These are phyloP conservation scores for Lasiodiplodia gonubiensis DNA, from an alignment of 2,329 filamentous ascomycete species.

Conservation along the genomic window DNA sequence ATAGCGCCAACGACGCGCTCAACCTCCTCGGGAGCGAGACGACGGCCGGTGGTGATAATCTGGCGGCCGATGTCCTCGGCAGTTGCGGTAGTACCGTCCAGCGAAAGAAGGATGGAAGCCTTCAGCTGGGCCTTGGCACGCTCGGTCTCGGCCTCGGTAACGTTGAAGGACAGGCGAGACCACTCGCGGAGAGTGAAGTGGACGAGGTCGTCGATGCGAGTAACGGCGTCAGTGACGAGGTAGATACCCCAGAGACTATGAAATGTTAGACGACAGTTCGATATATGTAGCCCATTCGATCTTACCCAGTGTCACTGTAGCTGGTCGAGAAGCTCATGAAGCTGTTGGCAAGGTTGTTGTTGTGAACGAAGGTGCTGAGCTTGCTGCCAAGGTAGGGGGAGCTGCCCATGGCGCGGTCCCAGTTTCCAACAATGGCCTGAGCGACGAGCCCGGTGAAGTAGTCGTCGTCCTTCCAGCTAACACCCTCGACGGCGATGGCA, in stretches of 20 bases:
- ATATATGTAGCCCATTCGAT: conserved; percentile 29
- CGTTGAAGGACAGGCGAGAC: conserved; percentile 90
- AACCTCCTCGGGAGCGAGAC: conserved; percentile 90
- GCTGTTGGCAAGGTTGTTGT: conserved; percentile 96
- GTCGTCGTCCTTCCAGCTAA: conserved; percentile 98
- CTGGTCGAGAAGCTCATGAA: conserved; percentile 99
- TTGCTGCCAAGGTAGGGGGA: conserved; percentile 97
- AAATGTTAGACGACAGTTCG: conserved; percentile 20
- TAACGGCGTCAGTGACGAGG: conserved; percentile 88
- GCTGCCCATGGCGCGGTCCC: conserved; percentile 98
- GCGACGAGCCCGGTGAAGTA: conserved; percentile 98
- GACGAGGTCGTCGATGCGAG: conserved; percentile 88
- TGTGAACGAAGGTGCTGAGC: conserved; percentile 91
- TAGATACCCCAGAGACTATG: conserved; percentile 98
- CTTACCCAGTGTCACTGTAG: conserved; percentile 98
- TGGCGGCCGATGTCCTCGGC: conserved; percentile 99
- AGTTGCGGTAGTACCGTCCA: conserved; percentile 95
- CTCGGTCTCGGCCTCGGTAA: conserved; percentile 89
- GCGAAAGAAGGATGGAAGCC: conserved; percentile 94
- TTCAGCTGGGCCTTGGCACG: conserved; percentile 99
- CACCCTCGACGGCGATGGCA: conserved; percentile 97
- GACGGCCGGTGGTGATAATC: conserved; percentile 94
- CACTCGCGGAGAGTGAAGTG: conserved; percentile 99
- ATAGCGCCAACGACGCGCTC: conserved; percentile 89
- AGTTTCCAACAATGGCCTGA: conserved; percentile 99